phyloP scores from a whole-genome alignment of 23 red algal genomes.

The Gracilaria vermiculophylla region DNA sequence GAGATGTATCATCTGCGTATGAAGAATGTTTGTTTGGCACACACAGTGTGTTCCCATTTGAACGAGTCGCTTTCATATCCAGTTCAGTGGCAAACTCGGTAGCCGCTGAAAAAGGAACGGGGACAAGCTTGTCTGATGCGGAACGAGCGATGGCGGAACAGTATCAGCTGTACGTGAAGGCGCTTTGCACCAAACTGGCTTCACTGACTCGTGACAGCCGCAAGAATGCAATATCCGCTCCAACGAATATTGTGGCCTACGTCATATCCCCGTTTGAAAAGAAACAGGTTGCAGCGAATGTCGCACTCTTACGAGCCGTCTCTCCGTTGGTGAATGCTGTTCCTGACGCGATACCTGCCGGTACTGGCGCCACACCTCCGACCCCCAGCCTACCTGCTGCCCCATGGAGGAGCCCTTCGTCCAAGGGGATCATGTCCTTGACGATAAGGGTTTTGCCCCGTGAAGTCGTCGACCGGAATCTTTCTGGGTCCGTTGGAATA shows the following conservation, averaged over 20 bases:
- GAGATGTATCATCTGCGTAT: conserved; percentile 58
- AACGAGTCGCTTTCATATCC: conserved; percentile 43
- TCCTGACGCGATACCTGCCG: conserved; percentile 27
- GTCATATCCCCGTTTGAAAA: conserved; percentile 56
- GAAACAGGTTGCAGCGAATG: conserved; percentile 39
- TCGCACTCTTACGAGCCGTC: conserved; percentile 42
- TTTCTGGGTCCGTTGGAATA: conserved; percentile 16
- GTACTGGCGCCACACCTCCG: neutral
- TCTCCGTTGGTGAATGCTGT: conserved; percentile 43
- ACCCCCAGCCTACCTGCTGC: conserved; percentile 22
- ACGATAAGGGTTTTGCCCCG: conserved; percentile 56
- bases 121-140: conserved; percentile 7
- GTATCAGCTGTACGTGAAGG: conserved; percentile 47
- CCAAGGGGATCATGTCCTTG: conserved; percentile 29
- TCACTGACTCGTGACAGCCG: conserved; percentile 40
- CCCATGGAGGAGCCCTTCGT: conserved; percentile 48
- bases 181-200: conserved; percentile 41
- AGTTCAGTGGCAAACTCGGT: conserved; percentile 17
- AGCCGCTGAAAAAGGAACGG: neutral
- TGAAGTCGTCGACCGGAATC: conserved; percentile 55
- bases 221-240: conserved; percentile 24
- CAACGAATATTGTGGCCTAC: conserved; percentile 66
- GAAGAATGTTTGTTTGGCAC: conserved; percentile 67
- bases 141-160: conserved; percentile 57
- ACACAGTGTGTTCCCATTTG: conserved; percentile 54